Conservation (phyloP, 192 early-diverging fungal species). For the Powellomyces hirtus region DNA sequence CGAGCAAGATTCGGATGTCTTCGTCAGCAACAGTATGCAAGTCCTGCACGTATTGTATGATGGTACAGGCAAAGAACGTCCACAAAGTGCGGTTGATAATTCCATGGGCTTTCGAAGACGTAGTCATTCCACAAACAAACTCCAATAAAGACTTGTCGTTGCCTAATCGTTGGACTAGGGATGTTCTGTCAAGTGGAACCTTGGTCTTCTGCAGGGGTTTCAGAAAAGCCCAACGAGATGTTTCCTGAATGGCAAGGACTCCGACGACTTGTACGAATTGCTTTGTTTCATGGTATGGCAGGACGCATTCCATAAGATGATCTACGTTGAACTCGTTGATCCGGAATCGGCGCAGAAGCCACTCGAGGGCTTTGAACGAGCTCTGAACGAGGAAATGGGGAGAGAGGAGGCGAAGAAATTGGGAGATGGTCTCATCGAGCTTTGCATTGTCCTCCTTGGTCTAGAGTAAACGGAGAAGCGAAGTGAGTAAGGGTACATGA, state of each 20-base stretch:
- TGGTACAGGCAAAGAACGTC: constrained; percentile 65
- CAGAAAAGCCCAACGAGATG: constrained; percentile 61
- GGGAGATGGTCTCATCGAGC: constrained; percentile 71
- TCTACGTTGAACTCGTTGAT: constrained; percentile 89
- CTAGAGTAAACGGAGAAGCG: constrained; percentile 33
- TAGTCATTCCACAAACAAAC: constrained; percentile 69
- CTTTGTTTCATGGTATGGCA: constrained; percentile 94
- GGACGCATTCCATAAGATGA: constrained; percentile 66
- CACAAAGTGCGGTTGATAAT: constrained; percentile 53
- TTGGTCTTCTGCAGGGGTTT: constrained; percentile 50
- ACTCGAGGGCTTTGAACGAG: constrained; percentile 88
- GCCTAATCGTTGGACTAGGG: constrained; percentile 67
- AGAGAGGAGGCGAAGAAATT: constrained; percentile 75
- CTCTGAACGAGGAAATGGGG: constrained; percentile 82
- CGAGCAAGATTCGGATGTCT: constrained; percentile 55
- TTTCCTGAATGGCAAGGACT: constrained; percentile 67
- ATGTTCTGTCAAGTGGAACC: constrained; percentile 63
- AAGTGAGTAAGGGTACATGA: background rate
- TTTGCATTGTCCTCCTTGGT: constrained; percentile 75
- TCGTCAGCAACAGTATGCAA: constrained; percentile 52
- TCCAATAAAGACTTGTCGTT: constrained; percentile 70
- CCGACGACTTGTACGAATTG: constrained; percentile 81
- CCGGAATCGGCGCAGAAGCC: constrained; percentile 80
- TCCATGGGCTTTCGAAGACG: background rate
- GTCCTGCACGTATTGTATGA: constrained; percentile 56